Evolutionary conservation across 768 basidiomycete genomes (phyloP), one percentile per base, ranked within the genome.

Genomic region (Coprinopsis cinerea): DNA sequence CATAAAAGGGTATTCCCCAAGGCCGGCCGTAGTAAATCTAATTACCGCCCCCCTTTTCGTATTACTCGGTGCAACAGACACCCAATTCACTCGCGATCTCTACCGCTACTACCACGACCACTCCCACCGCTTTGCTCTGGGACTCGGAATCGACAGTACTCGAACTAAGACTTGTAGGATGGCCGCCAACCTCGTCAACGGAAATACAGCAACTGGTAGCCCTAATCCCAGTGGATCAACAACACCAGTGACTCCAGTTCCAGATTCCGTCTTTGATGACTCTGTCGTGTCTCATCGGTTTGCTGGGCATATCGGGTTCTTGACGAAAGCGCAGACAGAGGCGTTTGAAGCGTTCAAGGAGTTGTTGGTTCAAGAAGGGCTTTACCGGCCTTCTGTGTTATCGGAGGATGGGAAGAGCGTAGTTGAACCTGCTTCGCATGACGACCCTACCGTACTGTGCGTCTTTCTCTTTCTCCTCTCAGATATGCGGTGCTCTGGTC

Each of bases 371-470:
- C 65, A 72, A 22, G 74, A 75, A 2, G 66, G 70, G n/a, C 70
- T 87, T 26, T 88, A 84, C 61, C 61, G 52, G 3, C 71, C 73
- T 14, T 50, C 64, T 1, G 55, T 63, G 3, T 46, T 52, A 0
- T 39, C 43, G 1, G 54, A 59, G 15, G 55, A 53, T 14, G 66
- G 15, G 67, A 23, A 55, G 50, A 1, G 44, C 40, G 24, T 57
- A 53, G 14, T n/a, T 32, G 25, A n/a, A 6, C 27, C 25, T 22
- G 69, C 82, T 0, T 80, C 79, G 2, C 81, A 82, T 53, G 79
- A 85, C 44, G 88, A 90, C 35, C 58, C 73, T 1, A 86, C 84
- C 2, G 64, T 92, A 17, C 60, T 86, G 85, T 88, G 52, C 44
- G 79, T 68, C 32, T 27, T n/a, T n/a, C n/a, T n/a, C n/a, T n/a